Conservation (phyloP, 192 early-diverging fungal species). For the Glomus cerebriforme region DNA sequence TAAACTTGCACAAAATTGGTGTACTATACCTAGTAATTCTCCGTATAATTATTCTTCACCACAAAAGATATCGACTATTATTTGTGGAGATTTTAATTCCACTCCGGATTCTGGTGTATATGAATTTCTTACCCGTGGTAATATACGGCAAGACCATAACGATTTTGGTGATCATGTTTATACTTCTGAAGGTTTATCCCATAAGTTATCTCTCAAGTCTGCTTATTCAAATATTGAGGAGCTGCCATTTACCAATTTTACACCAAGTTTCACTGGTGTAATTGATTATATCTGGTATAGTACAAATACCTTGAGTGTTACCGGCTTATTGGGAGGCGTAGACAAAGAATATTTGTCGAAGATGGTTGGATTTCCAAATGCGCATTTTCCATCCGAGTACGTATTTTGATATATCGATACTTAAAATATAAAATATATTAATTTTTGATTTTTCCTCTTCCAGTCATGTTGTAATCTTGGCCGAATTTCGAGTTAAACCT, state of each 20-base stretch:
- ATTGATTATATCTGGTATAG: constrained; percentile 97
- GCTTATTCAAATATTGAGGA: constrained; percentile 75
- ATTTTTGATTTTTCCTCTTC: constrained; percentile 3
- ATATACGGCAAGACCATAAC: constrained; percentile 76
- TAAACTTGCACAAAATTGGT: constrained; percentile 56
- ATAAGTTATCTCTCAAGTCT: constrained; percentile 81
- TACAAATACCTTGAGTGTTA: constrained; percentile 69
- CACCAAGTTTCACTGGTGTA: constrained; percentile 79
- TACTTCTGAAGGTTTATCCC: constrained; percentile 79
- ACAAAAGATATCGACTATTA: constrained; percentile 62
- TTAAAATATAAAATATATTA: constrained; percentile 14
- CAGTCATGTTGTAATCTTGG: constrained; percentile 35
- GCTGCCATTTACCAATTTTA: constrained; percentile 91
- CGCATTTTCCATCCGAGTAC: constrained; percentile 81
- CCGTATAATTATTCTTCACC: constrained; percentile 38
- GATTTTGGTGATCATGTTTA: constrained; percentile 83
- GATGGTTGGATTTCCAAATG: constrained; percentile 91
- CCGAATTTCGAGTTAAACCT: constrained; percentile 34
- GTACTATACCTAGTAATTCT: constrained; percentile 36
- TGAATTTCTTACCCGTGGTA: constrained; percentile 82
- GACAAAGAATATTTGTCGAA: constrained; percentile 79
- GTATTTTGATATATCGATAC: constrained; percentile 19
- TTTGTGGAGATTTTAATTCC: constrained; percentile 96
- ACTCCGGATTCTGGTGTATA: constrained; percentile 87
- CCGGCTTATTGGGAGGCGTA: constrained; percentile 78